Evolutionary conservation across 106 monocot species (phyloP).

Genomic region (Dactylorhiza incarnata): DNA sequence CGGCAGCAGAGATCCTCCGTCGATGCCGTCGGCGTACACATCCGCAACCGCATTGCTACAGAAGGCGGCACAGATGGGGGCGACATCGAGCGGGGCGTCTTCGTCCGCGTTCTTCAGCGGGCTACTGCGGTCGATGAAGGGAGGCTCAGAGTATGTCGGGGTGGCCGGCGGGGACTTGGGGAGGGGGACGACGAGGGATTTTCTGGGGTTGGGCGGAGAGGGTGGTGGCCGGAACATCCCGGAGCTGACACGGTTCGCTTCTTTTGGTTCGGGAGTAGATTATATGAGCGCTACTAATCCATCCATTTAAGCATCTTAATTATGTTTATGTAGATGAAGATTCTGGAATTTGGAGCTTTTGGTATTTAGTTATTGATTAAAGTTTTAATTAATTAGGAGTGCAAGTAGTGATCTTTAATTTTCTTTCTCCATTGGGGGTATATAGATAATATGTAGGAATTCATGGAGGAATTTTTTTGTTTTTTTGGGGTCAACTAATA

Average conservation of each 20-base stretch:
- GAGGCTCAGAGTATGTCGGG: neutral
- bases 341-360: too few species aligned
- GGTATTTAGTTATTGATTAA: too few species aligned
- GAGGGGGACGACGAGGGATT: conserved; percentile 5
- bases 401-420: too few species aligned
- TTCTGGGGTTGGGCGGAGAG: conserved; percentile 7
- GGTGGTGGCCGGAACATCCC: neutral
- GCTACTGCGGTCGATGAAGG: conserved; percentile 9
- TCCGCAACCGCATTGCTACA: conserved; percentile 51
- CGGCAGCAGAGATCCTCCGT: conserved; percentile 9
- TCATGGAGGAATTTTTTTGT: too few species aligned
- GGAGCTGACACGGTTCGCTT: conserved; percentile 1
- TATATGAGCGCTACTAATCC: neutral
- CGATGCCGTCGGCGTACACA: conserved; percentile 13
- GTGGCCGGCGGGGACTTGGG: neutral
- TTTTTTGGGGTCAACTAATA: too few species aligned
- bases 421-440: too few species aligned
- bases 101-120: conserved; percentile 14
- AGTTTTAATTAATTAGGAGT: too few species aligned
- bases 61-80: conserved; percentile 47
- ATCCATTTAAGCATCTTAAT: neutral
- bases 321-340: too few species aligned
- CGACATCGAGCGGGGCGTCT: neutral
- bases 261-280: neutral
- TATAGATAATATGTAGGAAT: too few species aligned